Percentiles rank a stretch among this genome's conserved stretches.
phyloP scores from a whole-genome alignment of 2,329 filamentous ascomycete genomes.

The Emmonsiellopsis sp. region DNA sequence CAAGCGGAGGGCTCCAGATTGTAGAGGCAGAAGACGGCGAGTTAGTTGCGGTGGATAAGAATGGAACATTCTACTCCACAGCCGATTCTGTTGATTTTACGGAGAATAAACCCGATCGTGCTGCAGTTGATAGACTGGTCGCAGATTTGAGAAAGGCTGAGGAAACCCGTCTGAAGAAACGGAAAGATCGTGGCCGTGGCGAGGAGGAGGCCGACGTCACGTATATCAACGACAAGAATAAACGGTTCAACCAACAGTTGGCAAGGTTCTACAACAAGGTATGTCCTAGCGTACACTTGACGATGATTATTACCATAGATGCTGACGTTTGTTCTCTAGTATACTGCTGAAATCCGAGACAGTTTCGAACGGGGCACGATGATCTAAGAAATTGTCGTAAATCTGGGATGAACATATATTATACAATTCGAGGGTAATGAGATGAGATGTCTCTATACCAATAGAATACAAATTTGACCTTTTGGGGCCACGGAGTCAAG shows the following conservation, averaged over 20 bases:
- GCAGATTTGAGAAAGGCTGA: constrained; percentile 81
- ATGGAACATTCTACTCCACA: constrained; percentile 84
- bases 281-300: constrained; percentile 16
- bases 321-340: constrained; percentile 35
- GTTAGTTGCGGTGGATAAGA: constrained; percentile 83
- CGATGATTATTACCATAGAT: not conserved
- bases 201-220: constrained; percentile 88
- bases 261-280: constrained; percentile 90
- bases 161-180: constrained; percentile 74
- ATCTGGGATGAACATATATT: constrained; percentile 5
- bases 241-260: constrained; percentile 98
- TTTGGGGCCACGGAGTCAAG: not conserved
- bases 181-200: constrained; percentile 66
- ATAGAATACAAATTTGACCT: constrained; percentile 2
- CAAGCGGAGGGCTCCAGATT: constrained; percentile 77
- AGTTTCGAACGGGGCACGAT: constrained; percentile 96
- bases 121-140: constrained; percentile 79
- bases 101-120: constrained; percentile 78
- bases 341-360: constrained; percentile 91
- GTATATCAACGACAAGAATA: constrained; percentile 99
- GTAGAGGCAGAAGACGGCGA: constrained; percentile 94
- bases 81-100: constrained; percentile 72
- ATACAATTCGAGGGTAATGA: not conserved
- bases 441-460: not conserved
- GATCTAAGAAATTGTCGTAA: constrained; percentile 49